Conservation (phyloP, 2,329 filamentous ascomycete genomes). For the Colletotrichum abscissum region DNA sequence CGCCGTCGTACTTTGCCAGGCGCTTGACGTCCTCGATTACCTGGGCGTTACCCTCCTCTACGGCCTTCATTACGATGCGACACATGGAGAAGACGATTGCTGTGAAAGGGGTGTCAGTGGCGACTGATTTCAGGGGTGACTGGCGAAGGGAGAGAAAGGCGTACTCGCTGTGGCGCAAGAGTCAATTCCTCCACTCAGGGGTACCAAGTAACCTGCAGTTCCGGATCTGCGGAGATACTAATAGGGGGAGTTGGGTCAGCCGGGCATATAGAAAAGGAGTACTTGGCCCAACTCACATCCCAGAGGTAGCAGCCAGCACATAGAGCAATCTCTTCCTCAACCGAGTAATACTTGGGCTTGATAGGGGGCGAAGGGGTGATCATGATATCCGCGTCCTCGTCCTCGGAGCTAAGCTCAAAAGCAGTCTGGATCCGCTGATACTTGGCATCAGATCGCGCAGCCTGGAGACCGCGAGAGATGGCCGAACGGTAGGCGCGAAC, state of each 20-base stretch:
- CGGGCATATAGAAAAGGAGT: not conserved
- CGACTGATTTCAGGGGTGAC: not conserved
- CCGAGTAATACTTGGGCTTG: constrained; percentile 64
- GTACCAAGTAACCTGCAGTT: constrained; percentile 65
- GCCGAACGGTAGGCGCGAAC: constrained; percentile 71
- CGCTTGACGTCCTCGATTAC: constrained; percentile 52
- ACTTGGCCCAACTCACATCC: constrained; percentile 49
- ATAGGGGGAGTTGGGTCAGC: not conserved
- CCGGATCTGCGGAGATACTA: constrained; percentile 33
- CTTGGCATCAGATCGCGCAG: constrained; percentile 55
- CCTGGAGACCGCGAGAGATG: constrained; percentile 68
- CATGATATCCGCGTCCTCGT: constrained; percentile 53
- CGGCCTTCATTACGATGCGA: constrained; percentile 63
- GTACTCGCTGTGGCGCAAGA: constrained; percentile 61
- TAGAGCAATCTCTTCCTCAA: constrained; percentile 75
- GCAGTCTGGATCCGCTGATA: constrained; percentile 58
- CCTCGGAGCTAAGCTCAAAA: constrained; percentile 47
- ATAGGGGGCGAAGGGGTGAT: constrained; percentile 54
- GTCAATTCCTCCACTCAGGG: constrained; percentile 68
- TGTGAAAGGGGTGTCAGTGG: constrained; percentile 29
- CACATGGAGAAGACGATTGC: constrained; percentile 61
- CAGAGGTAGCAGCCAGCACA: constrained; percentile 75
- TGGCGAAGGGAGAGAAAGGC: not conserved
- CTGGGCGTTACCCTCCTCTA: constrained; percentile 53
- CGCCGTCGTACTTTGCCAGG: constrained; percentile 42